Base-by-base conservation (phyloP, 2,329 filamentous ascomycete genomes). In the Penicillium occitanis region DNA sequence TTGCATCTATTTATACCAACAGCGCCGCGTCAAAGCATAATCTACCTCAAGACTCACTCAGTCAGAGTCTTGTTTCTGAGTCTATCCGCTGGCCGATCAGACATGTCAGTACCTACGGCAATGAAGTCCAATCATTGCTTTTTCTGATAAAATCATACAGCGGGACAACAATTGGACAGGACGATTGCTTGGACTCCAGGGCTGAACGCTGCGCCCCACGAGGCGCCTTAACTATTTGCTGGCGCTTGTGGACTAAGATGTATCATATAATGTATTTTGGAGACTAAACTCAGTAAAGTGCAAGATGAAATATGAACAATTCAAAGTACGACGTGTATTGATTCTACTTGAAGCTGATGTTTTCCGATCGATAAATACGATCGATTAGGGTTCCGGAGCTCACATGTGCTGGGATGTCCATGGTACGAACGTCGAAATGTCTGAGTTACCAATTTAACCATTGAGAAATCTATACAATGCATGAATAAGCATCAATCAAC, bases 401-500 rank as follows among this genome's bases (percentile, higher is more conserved):
- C 44, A 46, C 44, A 48, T 44, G 42, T 48, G 19, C 44, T 4
- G n/a, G 44, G 3, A 48, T 3, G 19, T 48, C n/a, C 40, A 37
- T 5, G 35, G 35, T 5, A 37, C 35, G 11, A 14, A 37, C 35
- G 35, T 11, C 5, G 13, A 14, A 37, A 37, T 37, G 35, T 51
- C 22, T 50, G 7, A 11, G 3, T 17, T 51, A 30, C 48, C n/a
- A 22, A 0, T n/a, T 17, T n/a, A 42, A 5, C 40, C 37, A 40
- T 5, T 37, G 37, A 4, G 3, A 5, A 14, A 5, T 4, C 13
- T 14, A 40, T 17, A 14, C 17, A 42, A n/a, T 42, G 40, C 11
- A 14, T 40, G 5, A 17, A 19, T 19, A 8, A n/a, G 7, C 42
- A 25, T 53, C 50, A 62, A 55, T 64, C 55, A 51, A 71, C 66